Conservation (phyloP, 2,329 filamentous ascomycete species). For the Aspergillus eucalypticola region DNA sequence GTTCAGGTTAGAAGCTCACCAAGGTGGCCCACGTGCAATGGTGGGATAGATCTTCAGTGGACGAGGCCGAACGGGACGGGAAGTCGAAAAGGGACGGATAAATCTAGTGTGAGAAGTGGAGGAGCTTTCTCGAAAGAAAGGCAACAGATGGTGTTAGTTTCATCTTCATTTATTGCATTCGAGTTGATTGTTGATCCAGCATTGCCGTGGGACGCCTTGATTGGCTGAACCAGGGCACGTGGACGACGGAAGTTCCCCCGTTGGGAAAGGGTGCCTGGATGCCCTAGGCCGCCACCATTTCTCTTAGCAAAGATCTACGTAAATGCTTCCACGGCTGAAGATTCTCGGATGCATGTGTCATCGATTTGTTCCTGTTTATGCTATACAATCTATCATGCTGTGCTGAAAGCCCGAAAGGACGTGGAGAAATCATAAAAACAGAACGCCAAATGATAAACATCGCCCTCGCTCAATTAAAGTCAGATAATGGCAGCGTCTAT, state of each 20-base stretch:
- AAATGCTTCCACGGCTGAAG: not conserved
- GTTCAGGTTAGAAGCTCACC: not conserved
- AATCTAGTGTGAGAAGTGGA: not conserved
- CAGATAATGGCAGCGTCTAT: no score
- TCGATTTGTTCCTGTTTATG: not conserved
- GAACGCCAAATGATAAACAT: no score
- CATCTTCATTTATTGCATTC: no score
- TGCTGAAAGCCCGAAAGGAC: no score
- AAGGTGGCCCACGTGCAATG: not conserved
- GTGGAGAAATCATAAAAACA: no score
- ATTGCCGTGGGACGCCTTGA: no score
- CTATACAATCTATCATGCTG: conserved; percentile 9
- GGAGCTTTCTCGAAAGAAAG: not conserved
- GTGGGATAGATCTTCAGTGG: not conserved
- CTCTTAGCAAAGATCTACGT: no score
- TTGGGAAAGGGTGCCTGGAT: not conserved
- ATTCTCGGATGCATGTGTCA: not conserved
- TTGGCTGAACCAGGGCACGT: no score
- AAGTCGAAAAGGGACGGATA: not conserved
- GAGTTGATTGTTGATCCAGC: no score
- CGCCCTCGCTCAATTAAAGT: no score
- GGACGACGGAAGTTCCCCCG: no score
- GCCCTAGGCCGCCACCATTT: not conserved
- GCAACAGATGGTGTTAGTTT: no score
- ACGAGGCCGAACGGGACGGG: not conserved